These are phyloP conservation scores for Eutrema yunnanense DNA, from an alignment of 345 rosid genomes.

Conservation along the genomic window DNA sequence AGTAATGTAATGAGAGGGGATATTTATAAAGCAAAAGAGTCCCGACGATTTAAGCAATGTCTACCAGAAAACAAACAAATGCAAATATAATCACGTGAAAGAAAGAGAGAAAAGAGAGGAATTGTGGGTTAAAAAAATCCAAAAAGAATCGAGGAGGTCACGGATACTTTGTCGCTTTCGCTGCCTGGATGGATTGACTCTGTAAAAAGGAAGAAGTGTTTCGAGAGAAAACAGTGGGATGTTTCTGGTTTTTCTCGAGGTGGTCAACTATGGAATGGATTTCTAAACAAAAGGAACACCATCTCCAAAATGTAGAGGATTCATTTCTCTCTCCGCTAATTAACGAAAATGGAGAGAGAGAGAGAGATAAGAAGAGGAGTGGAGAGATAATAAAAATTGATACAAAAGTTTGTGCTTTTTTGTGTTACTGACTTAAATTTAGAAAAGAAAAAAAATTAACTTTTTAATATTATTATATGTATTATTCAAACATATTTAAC, in stretches of 20 bases:
- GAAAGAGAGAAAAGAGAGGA: background rate
- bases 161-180: slow-evolving; percentile 32
- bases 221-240: slow-evolving; percentile 26
- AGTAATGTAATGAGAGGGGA: slow-evolving; percentile 6
- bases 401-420: background rate
- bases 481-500: background rate
- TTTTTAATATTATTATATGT: background rate
- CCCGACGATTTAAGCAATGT: slow-evolving; percentile 17
- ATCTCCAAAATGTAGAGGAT: background rate
- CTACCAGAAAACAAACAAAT: slow-evolving; percentile 5
- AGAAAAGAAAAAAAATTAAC: background rate
- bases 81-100: slow-evolving; percentile 19
- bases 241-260: slow-evolving; percentile 25
- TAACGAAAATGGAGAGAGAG: background rate
- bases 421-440: background rate
- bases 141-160: slow-evolving; percentile 15
- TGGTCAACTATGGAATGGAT: background rate
- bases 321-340: background rate
- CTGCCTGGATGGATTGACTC: slow-evolving; percentile 4
- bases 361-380: too few relatives aligned
- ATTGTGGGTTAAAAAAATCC: background rate
- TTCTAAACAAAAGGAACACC: background rate
- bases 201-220: slow-evolving; percentile 15
- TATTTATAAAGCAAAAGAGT: slow-evolving; percentile 27
- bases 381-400: background rate